Evolutionary conservation across 805 yeast genomes (phyloP), one percentile per base, ranked within the genome.

Genomic region (Lipomyces spencermartinsiae): DNA sequence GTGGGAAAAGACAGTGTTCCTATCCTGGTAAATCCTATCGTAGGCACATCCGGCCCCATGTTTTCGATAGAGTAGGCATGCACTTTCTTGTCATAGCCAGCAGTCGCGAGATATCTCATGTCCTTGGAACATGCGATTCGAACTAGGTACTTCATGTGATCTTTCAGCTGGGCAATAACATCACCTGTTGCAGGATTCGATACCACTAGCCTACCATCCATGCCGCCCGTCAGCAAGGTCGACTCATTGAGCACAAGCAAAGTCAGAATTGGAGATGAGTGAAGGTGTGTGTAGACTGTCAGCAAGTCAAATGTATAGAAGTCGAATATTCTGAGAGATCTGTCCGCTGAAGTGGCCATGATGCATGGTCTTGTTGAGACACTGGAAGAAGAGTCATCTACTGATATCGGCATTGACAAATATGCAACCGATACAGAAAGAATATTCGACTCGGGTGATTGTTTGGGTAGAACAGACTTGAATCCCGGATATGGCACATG

Each of bases 141-240:
- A 4, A 78, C 79, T 1, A 84, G 76, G 59, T 83, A 75, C 71
- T 83, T 78, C 33, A 73, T 71, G 64, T 84, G 87, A 10, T 82
- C 68, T 69, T 80, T 78, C 2, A 71, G 46, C 43, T 77, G 77
- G 16, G 59, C 64, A 6, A 74, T 58, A 10, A 62, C 25, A 1
- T 65, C 70, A 3, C 64, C 64, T 5, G 69, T 65, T 2, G 39
- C 62, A 5, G 76, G 46, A 25, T 71, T 62, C 25, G 75, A 71
- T 31, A 79, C 71, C 58, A 76, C 76, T 1, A 83, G 72, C 49
- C 74, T 76, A 7, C 90, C 90, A 74, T 85, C 83, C 87, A 86
- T 85, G 0, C 87, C 89, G 59, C 84, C 83, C 14, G 83, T 75
- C 7, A 83, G 64, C 0, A 84, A 65, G 10, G 78, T 63, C 2